These are phyloP conservation scores for Alternaria arborescens DNA, from an alignment of 2,329 filamentous ascomycete genomes.

Conservation along the genomic window DNA sequence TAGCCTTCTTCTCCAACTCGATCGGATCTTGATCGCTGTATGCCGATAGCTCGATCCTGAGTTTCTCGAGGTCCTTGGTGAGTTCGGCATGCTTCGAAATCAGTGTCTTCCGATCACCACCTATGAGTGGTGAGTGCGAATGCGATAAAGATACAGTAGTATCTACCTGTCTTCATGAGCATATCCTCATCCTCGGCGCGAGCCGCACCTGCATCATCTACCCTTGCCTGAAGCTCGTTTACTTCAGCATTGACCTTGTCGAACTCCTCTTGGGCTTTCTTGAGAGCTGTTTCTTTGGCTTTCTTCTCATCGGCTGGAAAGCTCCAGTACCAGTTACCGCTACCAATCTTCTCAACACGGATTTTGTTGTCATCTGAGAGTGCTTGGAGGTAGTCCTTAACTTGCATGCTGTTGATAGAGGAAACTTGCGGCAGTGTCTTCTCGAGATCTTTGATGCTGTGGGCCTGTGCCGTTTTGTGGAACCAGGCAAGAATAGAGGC, in stretches of 20 bases:
- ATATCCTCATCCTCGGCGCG: constrained; percentile 52
- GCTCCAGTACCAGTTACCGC: constrained; percentile 76
- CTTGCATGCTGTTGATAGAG: constrained; percentile 71
- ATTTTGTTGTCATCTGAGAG: constrained; percentile 69
- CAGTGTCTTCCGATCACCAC: constrained; percentile 50
- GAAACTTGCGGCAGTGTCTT: constrained; percentile 68
- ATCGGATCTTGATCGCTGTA: constrained; percentile 58
- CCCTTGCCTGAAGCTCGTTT: constrained; percentile 52
- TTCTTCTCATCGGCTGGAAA: constrained; percentile 68
- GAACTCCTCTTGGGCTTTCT: constrained; percentile 49
- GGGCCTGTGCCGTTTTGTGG: constrained; percentile 66
- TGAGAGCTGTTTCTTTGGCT: constrained; percentile 51
- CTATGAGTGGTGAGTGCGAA: constrained; percentile 17
- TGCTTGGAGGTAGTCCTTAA: constrained; percentile 71
- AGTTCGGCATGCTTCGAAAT: constrained; percentile 48
- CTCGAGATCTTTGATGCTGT: constrained; percentile 73
- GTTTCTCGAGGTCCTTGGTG: constrained; percentile 46
- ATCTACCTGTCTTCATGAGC: constrained; percentile 43
- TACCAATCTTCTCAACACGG: constrained; percentile 74
- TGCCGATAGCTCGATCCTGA: constrained; percentile 53
- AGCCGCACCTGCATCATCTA: constrained; percentile 50
- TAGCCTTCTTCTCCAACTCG: constrained; percentile 54
- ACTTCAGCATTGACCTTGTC: constrained; percentile 48
- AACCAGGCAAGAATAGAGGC: constrained; percentile 67
- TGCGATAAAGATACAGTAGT: neutral